A percentile compares a stretch with the other conserved stretches of the same genome.
These are phyloP conservation scores for Neopestalotiopsis sp. DNA, from an alignment of 2,329 filamentous ascomycete species.

Conservation along the genomic window DNA sequence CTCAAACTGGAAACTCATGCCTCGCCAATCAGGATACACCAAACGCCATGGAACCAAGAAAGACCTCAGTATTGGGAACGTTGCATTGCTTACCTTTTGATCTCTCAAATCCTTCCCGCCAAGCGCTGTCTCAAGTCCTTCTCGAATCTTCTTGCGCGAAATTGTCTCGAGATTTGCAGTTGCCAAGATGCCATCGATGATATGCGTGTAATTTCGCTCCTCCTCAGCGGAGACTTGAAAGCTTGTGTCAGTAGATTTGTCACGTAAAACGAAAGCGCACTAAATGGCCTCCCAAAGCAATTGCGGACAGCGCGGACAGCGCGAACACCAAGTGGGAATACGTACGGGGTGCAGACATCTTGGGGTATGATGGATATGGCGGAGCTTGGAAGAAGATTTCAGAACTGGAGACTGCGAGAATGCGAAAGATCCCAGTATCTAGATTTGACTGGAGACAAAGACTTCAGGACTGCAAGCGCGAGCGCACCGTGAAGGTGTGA, in stretches of 20 bases:
- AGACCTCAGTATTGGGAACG: background rate
- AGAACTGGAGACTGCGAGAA: background rate
- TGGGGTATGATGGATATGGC: background rate
- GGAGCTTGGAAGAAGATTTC: background rate
- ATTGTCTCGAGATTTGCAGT: conserved; percentile 67
- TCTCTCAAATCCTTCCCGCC: conserved; percentile 63
- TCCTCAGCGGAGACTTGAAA: conserved; percentile 44
- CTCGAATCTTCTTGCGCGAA: conserved; percentile 66
- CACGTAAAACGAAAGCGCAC: background rate
- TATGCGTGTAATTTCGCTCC: conserved; percentile 56
- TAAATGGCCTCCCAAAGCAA: background rate
- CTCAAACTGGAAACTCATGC: background rate
- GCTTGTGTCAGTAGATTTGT: background rate
- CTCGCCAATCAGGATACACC: conserved; percentile 1
- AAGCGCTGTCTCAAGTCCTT: conserved; percentile 59
- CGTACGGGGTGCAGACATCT: conserved; percentile 16
- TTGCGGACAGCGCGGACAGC: background rate
- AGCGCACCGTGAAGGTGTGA: background rate
- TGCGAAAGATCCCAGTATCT: background rate
- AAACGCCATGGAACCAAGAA: background rate
- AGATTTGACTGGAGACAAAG: background rate
- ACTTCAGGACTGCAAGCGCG: background rate
- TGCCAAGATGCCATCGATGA: conserved; percentile 66
- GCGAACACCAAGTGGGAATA: background rate
- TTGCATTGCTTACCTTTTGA: conserved; percentile 55